Evolutionary conservation across 805 yeast species (phyloP).

Genomic region (Saturnispora zaruensis): DNA sequence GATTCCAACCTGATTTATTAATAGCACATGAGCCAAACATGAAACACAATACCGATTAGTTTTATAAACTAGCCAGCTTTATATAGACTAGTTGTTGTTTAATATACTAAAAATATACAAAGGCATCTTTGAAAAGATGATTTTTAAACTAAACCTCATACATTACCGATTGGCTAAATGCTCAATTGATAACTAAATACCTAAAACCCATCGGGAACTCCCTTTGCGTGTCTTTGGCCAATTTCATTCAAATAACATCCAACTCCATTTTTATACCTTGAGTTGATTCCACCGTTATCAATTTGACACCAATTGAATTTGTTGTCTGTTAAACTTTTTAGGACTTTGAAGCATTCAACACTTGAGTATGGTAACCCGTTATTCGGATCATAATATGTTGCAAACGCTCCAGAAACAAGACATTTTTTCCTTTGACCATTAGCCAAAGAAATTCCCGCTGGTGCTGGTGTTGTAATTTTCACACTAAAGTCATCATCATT

Average conservation of each 20-base stretch:
- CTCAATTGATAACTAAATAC: neutral
- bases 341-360: slow-evolving; percentile 67
- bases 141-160: neutral
- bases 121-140: neutral
- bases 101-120: neutral
- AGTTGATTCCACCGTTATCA: slow-evolving; percentile 36
- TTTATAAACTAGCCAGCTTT: neutral
- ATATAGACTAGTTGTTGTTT: neutral
- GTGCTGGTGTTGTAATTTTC: slow-evolving; percentile 60
- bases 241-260: slow-evolving; percentile 35
- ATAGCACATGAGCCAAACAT: slow-evolving; percentile 53
- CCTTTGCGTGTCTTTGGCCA: slow-evolving; percentile 55
- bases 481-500: slow-evolving; percentile 36
- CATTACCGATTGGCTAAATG: neutral
- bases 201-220: slow-evolving; percentile 81
- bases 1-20: slow-evolving; percentile 58
- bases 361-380: slow-evolving; percentile 81
- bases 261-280: slow-evolving; percentile 27
- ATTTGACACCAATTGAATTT: slow-evolving; percentile 45
- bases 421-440: slow-evolving; percentile 62
- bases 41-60: slow-evolving; percentile 40
- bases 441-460: slow-evolving; percentile 63
- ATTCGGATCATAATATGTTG: slow-evolving; percentile 79
- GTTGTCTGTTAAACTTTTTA: slow-evolving; percentile 48
- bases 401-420: slow-evolving; percentile 68